Base-by-base conservation (phyloP, 257 asterid species). In the Sherardia arvensis region DNA sequence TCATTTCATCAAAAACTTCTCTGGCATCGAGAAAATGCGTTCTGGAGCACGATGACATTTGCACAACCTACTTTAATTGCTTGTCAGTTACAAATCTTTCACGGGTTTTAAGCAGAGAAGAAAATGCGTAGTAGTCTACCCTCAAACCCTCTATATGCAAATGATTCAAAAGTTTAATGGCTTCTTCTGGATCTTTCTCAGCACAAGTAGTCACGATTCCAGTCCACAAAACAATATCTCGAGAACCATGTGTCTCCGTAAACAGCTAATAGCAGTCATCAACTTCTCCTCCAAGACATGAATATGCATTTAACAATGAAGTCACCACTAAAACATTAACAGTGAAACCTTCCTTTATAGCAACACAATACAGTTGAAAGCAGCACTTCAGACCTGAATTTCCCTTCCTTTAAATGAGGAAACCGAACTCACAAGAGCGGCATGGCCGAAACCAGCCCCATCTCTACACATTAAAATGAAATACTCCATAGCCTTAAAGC, bases 191-290 rank as follows among this genome's bases (percentile, higher is more conserved):
- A 33, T 81, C 78, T 68, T 69, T 81, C 53, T 81, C 88, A 1
- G 87, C 77, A 49, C 72, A 81, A 2, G 86, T 81, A 32, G 85
- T 74, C 73, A 91, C 86, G 59, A 80, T 74, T 47, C 71, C 82
- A 21, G 95, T 91, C 98, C 98, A 91, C 45, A 89, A 61, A 69
- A 91, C 78, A 47, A 86, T 65, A 63, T 91, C 98, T 21, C 85
- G 81, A 27, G 61, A 40, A 6, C 64, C 34, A 61, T 53, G 60
- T 15, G 83, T 82, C 72, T 79, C 94, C 63, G 71, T 51, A 83
- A 91, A 91, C 66, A 91, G 40, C 71, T 71, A 74, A 66, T 33
- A 76, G 59, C 85, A 82, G 77, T 76, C 83, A 58, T 53, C 57
- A 59, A 67, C 69, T 33, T 84, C 83, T 67, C 77, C 87, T 20